Percentiles rank a stretch among this genome's conserved stretches.
Conservation (phyloP, 306 rosid genomes). For the Gastrolobium bilobum region DNA sequence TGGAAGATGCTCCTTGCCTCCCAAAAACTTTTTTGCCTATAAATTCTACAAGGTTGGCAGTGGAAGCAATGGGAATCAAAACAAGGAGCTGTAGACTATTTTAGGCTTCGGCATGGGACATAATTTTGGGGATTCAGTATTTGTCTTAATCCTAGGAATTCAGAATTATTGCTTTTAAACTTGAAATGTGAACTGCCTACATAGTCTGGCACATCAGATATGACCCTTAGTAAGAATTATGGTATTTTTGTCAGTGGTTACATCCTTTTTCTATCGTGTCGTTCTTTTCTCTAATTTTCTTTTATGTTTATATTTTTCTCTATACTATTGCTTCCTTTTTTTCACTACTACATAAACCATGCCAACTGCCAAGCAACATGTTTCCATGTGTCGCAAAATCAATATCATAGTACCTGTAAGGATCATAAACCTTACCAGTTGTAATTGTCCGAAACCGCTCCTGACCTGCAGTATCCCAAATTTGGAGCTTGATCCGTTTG, state of each 20-base stretch:
- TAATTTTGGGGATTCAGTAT: constrained; percentile 1
- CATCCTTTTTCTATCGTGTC: not conserved
- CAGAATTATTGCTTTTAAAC: not conserved
- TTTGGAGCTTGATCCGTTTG: constrained; percentile 94
- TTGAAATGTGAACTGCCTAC: not conserved
- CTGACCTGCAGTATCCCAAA: constrained; percentile 99
- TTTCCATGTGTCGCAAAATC: not conserved
- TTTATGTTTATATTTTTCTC: not conserved
- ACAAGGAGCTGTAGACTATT: not conserved
- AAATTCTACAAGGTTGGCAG: constrained; percentile 2
- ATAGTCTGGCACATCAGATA: not conserved
- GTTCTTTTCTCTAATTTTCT: constrained; percentile 20
- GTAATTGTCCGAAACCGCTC: constrained; percentile 99
- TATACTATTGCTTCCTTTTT: not conserved
- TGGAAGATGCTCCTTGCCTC: not conserved
- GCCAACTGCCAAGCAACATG: not conserved
- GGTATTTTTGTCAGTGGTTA: constrained; percentile 11
- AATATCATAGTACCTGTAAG: not conserved
- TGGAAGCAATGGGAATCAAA: not conserved
- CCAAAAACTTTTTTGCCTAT: constrained; percentile 8
- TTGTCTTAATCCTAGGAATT: not conserved
- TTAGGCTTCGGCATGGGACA: constrained; percentile 5
- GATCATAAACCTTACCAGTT: constrained; percentile 68
- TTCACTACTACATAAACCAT: constrained; percentile 13
- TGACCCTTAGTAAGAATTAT: not conserved